Conservation (phyloP, 2,329 filamentous ascomycete genomes). For the Aspergillus persii region DNA sequence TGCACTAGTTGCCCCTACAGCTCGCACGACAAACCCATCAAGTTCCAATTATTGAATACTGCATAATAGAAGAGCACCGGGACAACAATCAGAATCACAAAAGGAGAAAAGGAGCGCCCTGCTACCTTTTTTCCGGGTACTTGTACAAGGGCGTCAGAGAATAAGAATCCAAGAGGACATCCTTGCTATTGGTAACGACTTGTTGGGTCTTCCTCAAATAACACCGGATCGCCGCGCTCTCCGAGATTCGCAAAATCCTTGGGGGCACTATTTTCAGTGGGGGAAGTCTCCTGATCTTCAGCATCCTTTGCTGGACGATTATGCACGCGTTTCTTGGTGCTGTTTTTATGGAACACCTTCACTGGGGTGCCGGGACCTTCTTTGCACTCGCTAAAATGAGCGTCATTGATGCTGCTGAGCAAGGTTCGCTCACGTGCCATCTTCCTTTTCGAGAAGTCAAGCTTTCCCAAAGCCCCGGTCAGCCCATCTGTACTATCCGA, state of each 20-base stretch:
- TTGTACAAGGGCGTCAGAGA: background rate
- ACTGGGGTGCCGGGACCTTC: conserved; percentile 57
- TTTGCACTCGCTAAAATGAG: conserved; percentile 61
- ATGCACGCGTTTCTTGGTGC: conserved; percentile 46
- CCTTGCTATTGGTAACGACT: conserved; percentile 33
- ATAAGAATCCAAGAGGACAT: background rate
- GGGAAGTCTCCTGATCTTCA: conserved; percentile 49
- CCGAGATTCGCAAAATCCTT: conserved; percentile 81
- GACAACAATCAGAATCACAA: background rate
- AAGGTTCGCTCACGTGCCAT: conserved; percentile 79
- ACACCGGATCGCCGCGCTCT: conserved; percentile 75
- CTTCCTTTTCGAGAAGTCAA: conserved; percentile 83
- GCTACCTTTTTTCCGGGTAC: background rate
- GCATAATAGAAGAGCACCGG: too few species aligned
- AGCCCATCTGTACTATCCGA: conserved; percentile 90
- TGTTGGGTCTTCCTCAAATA: conserved; percentile 65
- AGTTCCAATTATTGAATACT: too few species aligned
- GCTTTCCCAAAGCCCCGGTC: conserved; percentile 75
- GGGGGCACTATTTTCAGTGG: conserved; percentile 65
- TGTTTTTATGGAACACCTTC: conserved; percentile 75
- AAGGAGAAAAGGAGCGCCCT: background rate
- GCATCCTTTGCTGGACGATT: conserved; percentile 37
- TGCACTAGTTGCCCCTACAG: too few species aligned
- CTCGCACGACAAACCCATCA: too few species aligned
- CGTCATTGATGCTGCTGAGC: conserved; percentile 75